phyloP scores from a whole-genome alignment of 2,329 filamentous ascomycete genomes.

The Colletotrichum zoysiae region DNA sequence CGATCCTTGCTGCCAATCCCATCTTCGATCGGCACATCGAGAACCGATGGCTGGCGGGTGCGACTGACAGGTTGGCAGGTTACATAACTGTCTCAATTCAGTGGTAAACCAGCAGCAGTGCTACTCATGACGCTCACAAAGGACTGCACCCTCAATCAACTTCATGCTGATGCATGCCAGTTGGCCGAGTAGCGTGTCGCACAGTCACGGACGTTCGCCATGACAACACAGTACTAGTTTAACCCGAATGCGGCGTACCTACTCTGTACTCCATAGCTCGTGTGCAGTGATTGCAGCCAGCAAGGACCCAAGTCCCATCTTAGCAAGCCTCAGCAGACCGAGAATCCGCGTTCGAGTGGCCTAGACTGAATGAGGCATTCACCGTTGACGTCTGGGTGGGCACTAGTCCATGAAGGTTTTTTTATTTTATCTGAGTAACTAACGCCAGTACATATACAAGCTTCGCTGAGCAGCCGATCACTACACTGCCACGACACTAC shows the following conservation, averaged over 20 bases:
- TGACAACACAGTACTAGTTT: constrained; percentile 12
- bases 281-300: not conserved
- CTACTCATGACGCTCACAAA: not conserved
- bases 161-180: too few species aligned
- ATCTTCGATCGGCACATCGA: constrained; percentile 35
- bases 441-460: not conserved
- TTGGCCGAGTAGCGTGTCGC: not conserved
- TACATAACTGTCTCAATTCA: constrained; percentile 1
- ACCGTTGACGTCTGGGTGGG: constrained; percentile 29
- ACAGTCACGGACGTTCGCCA: constrained; percentile 12
- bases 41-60: constrained; percentile 15
- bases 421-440: not conserved
- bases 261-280: too few species aligned
- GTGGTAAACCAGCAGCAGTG: not conserved
- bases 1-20: constrained; percentile 38
- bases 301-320: constrained; percentile 5
- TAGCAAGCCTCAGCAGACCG: constrained; percentile 8
- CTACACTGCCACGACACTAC: not conserved
- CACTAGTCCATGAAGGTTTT: constrained; percentile 15
- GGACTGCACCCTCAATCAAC: not conserved
- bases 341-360: constrained; percentile 8
- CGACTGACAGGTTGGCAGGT: constrained; percentile 10
- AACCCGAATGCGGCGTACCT: not conserved
- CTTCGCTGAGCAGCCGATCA: not conserved
- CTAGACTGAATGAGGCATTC: constrained; percentile 17